phyloP scores from a whole-genome alignment of 2,329 filamentous ascomycete species.

The Scedosporium aurantiacum region DNA sequence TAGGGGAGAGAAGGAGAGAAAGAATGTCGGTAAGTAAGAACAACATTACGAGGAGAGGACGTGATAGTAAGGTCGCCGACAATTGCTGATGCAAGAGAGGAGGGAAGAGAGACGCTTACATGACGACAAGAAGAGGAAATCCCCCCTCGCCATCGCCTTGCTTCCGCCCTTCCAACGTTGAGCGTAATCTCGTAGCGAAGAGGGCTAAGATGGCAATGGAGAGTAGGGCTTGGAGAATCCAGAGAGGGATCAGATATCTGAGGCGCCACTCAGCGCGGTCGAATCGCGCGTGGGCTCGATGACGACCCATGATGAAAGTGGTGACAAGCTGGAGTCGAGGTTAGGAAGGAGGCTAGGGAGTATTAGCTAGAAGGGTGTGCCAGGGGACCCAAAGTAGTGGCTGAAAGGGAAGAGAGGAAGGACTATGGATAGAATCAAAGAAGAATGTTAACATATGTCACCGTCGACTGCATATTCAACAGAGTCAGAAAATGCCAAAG shows the following conservation, averaged over 20 bases:
- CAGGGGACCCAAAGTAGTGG: too few species aligned
- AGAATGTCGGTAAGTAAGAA: background rate
- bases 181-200: slow-evolving; percentile 41
- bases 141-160: slow-evolving; percentile 29
- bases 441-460: too few species aligned
- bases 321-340: background rate
- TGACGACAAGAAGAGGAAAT: slow-evolving; percentile 34
- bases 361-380: background rate
- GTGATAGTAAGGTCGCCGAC: background rate
- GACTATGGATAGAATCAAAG: too few species aligned
- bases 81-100: background rate
- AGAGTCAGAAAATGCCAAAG: too few species aligned
- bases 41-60: too few species aligned
- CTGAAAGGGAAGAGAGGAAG: background rate
- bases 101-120: slow-evolving; percentile 26
- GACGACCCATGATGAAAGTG: slow-evolving; percentile 24
- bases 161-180: slow-evolving; percentile 25
- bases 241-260: slow-evolving; percentile 35
- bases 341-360: background rate
- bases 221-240: slow-evolving; percentile 36
- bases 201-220: slow-evolving; percentile 36
- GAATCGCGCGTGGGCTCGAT: slow-evolving; percentile 42
- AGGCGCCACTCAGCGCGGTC: slow-evolving; percentile 40
- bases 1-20: background rate
- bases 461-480: too few species aligned